A percentile compares a stretch with the other conserved stretches of the same genome.
Conservation (phyloP, 768 basidiomycete genomes). For the Arthromyces matolae region DNA sequence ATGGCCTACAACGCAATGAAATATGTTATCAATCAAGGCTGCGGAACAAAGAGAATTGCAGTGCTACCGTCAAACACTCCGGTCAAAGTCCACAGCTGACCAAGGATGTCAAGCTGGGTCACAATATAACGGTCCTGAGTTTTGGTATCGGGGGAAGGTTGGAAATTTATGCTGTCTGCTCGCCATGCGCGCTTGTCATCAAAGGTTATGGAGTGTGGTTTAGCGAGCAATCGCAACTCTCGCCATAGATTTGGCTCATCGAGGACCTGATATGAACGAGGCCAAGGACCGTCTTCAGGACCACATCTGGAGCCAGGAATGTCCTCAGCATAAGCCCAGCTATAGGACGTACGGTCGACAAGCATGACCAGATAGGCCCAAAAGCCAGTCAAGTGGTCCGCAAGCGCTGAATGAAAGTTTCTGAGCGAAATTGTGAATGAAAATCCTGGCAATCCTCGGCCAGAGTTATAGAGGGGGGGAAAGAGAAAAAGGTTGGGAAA, state of each 20-base stretch:
- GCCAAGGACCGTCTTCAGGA: conserved; percentile 65
- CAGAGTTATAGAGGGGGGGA: not conserved
- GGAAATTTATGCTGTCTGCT: conserved; percentile 66
- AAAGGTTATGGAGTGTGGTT: conserved; percentile 44
- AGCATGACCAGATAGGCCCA: conserved; percentile 33
- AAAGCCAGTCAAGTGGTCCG: conserved; percentile 13
- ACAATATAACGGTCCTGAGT: conserved; percentile 67
- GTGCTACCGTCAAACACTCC: conserved; percentile 67
- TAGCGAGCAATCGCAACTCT: conserved; percentile 46
- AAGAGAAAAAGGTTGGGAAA: not conserved
- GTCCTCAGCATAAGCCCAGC: conserved; percentile 54
- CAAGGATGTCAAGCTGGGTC: conserved; percentile 51
- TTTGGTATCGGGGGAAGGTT: conserved; percentile 49
- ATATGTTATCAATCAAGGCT: conserved; percentile 11
- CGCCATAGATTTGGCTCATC: conserved; percentile 50
- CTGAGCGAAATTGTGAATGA: conserved; percentile 14
- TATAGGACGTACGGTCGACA: conserved; percentile 33
- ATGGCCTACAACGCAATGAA: conserved; percentile 44
- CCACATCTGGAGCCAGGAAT: conserved; percentile 60
- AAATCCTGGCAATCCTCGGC: conserved; percentile 2
- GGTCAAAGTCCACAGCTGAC: conserved; percentile 58
- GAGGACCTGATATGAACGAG: conserved; percentile 52
- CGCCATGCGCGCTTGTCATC: conserved; percentile 30
- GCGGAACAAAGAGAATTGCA: conserved; percentile 2
- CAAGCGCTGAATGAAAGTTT: conserved; percentile 6